phyloP scores from a whole-genome alignment of 805 yeast species.

The Pichia phayaonensis region DNA sequence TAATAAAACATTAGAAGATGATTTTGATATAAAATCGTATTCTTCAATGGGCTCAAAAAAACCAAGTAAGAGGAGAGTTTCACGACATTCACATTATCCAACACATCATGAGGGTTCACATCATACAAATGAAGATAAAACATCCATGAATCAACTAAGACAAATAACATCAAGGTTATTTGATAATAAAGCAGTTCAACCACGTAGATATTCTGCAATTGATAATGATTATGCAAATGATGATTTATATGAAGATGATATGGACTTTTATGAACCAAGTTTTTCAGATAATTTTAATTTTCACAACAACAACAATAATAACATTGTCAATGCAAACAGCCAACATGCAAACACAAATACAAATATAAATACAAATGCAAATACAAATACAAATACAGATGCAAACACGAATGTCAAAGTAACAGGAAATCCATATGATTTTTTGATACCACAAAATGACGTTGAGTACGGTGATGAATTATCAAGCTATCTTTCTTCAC shows the following conservation, averaged over 20 bases:
- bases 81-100: constrained; percentile 6
- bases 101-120: neutral
- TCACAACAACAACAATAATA: neutral
- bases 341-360: neutral
- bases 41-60: constrained; percentile 17
- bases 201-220: constrained; percentile 63
- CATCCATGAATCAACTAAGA: constrained; percentile 20
- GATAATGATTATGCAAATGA: constrained; percentile 30
- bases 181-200: constrained; percentile 64
- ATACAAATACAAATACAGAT: neutral
- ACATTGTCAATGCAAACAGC: neutral
- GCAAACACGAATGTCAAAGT: neutral
- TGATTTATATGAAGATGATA: constrained; percentile 49
- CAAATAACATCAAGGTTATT: constrained; percentile 67
- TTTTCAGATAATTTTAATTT: constrained; percentile 1
- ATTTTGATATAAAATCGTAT: constrained; percentile 15
- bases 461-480: constrained; percentile 24
- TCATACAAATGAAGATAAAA: constrained; percentile 1
- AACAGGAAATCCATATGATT: neutral
- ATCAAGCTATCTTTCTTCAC: constrained; percentile 9
- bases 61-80: constrained; percentile 8
- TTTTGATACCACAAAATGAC: constrained; percentile 15
- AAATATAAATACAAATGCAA: neutral
- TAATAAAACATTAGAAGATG: constrained; percentile 6
- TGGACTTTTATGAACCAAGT: constrained; percentile 15